phyloP scores from a whole-genome alignment of 495 filamentous ascomycete genomes.

The Penicillium atrosanguineum region DNA sequence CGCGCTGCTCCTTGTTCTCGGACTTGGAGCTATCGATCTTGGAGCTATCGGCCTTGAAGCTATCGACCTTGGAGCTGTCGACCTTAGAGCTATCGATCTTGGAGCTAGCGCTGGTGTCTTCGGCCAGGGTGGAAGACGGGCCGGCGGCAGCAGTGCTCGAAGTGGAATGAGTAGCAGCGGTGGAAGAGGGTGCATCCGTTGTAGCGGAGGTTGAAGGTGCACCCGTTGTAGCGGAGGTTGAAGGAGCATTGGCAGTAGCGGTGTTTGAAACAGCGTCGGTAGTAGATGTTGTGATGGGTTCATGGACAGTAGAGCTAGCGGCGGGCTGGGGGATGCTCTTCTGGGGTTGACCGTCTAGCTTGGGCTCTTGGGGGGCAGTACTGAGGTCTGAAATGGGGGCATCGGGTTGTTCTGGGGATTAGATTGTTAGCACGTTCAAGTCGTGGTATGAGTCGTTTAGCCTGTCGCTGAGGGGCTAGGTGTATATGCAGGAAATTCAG shows the following conservation, averaged over 20 bases:
- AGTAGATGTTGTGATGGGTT: not conserved
- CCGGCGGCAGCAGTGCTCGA: not conserved
- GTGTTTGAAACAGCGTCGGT: not conserved
- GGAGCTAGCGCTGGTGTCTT: not conserved
- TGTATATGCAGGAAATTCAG: not conserved
- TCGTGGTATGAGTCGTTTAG: not conserved
- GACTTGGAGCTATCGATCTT: not conserved
- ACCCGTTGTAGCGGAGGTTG: too few relatives aligned
- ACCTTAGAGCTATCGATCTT: too few relatives aligned
- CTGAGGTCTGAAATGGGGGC: slow-evolving; percentile 22
- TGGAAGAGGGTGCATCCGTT: too few relatives aligned
- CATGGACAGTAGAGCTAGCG: not conserved
- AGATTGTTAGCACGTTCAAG: not conserved
- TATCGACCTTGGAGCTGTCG: too few relatives aligned
- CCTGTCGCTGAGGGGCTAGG: not conserved
- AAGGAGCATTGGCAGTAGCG: not conserved
- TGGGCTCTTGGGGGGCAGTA: slow-evolving; percentile 22
- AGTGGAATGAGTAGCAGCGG: not conserved
- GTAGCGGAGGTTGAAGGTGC: too few relatives aligned
- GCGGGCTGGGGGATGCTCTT: slow-evolving; percentile 2
- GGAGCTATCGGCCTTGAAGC: too few relatives aligned
- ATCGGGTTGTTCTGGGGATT: slow-evolving; percentile 32
- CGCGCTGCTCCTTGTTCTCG: slow-evolving; percentile 14
- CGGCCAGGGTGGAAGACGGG: not conserved
- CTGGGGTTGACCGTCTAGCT: slow-evolving; percentile 9